phyloP scores from a whole-genome alignment of 2,329 filamentous ascomycete species.

The Colletotrichum acutatum region DNA sequence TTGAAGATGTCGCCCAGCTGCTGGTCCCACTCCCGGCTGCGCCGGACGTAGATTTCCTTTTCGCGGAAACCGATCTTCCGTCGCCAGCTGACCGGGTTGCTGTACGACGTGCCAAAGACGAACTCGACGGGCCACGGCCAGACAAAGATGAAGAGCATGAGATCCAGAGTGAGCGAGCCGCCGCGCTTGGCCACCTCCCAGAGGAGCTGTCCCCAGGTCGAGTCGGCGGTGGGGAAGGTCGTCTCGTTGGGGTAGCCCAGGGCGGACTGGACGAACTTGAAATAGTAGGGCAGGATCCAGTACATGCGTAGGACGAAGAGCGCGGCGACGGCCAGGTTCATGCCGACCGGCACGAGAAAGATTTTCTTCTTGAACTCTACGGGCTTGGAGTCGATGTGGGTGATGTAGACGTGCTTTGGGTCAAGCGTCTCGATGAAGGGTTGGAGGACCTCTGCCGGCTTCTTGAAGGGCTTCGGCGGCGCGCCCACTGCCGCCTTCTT shows the following conservation, averaged over 20 bases:
- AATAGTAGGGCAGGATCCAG: slow-evolving; percentile 78
- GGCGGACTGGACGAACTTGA: slow-evolving; percentile 70
- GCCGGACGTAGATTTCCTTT: slow-evolving; percentile 83
- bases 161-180: slow-evolving; percentile 78
- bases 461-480: slow-evolving; percentile 75
- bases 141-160: slow-evolving; percentile 73
- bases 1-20: slow-evolving; percentile 66
- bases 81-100: slow-evolving; percentile 79
- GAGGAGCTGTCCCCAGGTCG: slow-evolving; percentile 66
- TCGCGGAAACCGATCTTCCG: slow-evolving; percentile 79
- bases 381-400: slow-evolving; percentile 81
- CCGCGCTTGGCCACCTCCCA: slow-evolving; percentile 70
- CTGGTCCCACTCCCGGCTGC: slow-evolving; percentile 78
- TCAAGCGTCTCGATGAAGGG: slow-evolving; percentile 76
- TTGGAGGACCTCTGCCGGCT: slow-evolving; percentile 69
- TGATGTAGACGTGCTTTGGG: slow-evolving; percentile 80
- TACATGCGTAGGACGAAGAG: slow-evolving; percentile 77
- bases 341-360: slow-evolving; percentile 80
- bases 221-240: slow-evolving; percentile 68
- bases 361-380: slow-evolving; percentile 81
- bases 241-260: slow-evolving; percentile 75
- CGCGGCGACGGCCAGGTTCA: slow-evolving; percentile 76
- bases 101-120: slow-evolving; percentile 66
- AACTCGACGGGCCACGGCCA: slow-evolving; percentile 82
- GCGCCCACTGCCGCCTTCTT: slow-evolving; percentile 42